Evolutionary conservation across 441 rosid genomes (phyloP), one percentile per base, ranked within the genome.

Genomic region (Arabidopsis lyrata): DNA sequence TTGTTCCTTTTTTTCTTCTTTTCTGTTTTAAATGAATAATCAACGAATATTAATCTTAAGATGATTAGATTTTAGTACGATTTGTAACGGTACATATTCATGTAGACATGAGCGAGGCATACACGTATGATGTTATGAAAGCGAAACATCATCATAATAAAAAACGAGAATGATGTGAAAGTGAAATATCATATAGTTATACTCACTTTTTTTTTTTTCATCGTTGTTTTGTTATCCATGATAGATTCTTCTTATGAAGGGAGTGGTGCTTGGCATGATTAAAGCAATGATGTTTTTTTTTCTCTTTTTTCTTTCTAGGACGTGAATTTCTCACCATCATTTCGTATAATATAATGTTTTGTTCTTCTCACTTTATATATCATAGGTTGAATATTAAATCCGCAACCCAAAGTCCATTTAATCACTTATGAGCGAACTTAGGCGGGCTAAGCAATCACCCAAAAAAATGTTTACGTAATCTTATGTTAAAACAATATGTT

Each of bases 191-290:
- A 70, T 65, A 70, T 32, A 27, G 31, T 27, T 27, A 3, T 64
- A 31, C 70, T 63, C 63, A 13, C n/a, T 45, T 22, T 61, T 7
- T 0, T 7, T 0, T 13, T 15, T 44, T n/a, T 44, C 15, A n/a
- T 44, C 24, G 24, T 73, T 49, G 3, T 29, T 34, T 29, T 27
- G 7, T 27, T 47, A 6, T 36, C 6, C 48, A 32, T 12, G n/a
- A 59, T 64, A 47, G 72, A 65, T 58, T 70, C 66, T 47, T 70
- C 67, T 59, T 4, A 3, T 34, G 27, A 4, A 34, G 57, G 63
- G 57, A 48, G 76, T 70, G 76, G 76, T 77, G 80, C 68, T 77
- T 64, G 9, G 44, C 76, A 77, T 77, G 72, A 77, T 77, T 77
- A 39, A 70, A 70, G 63, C 76, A 41, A 65, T 70, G 42, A 57